Conservation (phyloP, 148 eudicot genomes). For the Amaranthus hypochondriacus region DNA sequence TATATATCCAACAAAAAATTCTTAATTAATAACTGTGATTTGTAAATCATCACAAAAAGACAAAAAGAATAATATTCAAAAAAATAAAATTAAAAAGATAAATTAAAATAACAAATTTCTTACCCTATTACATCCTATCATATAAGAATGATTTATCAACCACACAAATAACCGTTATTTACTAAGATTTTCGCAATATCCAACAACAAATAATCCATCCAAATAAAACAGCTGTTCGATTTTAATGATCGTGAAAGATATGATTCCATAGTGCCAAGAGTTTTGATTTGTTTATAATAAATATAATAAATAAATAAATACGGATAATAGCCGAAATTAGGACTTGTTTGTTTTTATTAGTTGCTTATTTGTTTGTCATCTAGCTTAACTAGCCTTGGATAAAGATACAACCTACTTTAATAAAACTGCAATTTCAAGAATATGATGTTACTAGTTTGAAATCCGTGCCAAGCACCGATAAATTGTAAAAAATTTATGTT, state of each 20-base stretch:
- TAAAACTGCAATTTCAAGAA: background rate
- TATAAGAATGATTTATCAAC: no score
- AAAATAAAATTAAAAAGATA: no score
- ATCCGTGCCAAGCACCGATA: no score
- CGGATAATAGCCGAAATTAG: background rate
- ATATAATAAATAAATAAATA: background rate
- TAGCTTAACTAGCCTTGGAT: background rate
- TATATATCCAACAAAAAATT: no score
- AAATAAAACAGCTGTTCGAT: constrained; percentile 10
- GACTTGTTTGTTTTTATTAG: background rate
- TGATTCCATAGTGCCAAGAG: constrained; percentile 9
- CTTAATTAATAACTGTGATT: no score
- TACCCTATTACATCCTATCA: no score
- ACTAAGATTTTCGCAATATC: no score
- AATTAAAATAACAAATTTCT: no score
- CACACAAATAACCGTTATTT: no score
- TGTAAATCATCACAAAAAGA: no score
- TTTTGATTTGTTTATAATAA: background rate
- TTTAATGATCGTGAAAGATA: constrained; percentile 9
- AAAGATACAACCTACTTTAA: constrained; percentile 2
- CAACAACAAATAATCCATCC: background rate
- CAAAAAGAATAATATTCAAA: no score
- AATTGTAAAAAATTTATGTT: no score
- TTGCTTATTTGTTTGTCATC: constrained; percentile 15
- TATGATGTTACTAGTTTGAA: background rate